Conservation (phyloP, 768 basidiomycete species). For the Tephrocybe sp. region DNA sequence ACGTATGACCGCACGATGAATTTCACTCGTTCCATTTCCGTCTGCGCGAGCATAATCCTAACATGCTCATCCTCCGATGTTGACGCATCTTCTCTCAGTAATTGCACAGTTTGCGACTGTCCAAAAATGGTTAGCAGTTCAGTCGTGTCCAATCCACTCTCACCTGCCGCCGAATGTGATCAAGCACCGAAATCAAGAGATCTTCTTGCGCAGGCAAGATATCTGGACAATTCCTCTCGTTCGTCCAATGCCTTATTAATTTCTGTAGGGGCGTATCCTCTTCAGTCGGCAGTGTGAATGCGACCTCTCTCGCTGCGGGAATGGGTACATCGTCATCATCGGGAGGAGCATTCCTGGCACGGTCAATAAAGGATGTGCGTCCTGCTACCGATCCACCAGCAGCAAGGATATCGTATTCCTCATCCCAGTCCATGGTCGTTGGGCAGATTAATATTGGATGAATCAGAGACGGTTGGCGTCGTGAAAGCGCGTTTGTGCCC, state of each 20-base stretch:
- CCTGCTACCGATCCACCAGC: slow-evolving; percentile 13
- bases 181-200: slow-evolving; percentile 61
- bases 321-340: slow-evolving; percentile 36
- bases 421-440: slow-evolving; percentile 36
- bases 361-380: slow-evolving; percentile 32
- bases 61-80: slow-evolving; percentile 93
- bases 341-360: slow-evolving; percentile 32
- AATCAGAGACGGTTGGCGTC: no score
- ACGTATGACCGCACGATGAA: slow-evolving; percentile 90
- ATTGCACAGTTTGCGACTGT: slow-evolving; percentile 77
- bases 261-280: slow-evolving; percentile 62
- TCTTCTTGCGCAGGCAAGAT: slow-evolving; percentile 72
- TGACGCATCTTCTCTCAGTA: slow-evolving; percentile 73
- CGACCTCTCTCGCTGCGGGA: slow-evolving; percentile 18
- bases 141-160: slow-evolving; percentile 18
- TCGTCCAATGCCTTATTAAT: slow-evolving; percentile 81
- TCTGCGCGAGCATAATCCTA: slow-evolving; percentile 89
- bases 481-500: slow-evolving; percentile 25
- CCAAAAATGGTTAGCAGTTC: not conserved
- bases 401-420: slow-evolving; percentile 30
- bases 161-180: slow-evolving; percentile 84
- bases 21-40: slow-evolving; percentile 91
- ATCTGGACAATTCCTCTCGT: slow-evolving; percentile 81
- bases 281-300: slow-evolving; percentile 16
- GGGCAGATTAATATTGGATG: not conserved